phyloP scores from a whole-genome alignment of 2,329 filamentous ascomycete genomes.

The Ophiostoma ips region DNA sequence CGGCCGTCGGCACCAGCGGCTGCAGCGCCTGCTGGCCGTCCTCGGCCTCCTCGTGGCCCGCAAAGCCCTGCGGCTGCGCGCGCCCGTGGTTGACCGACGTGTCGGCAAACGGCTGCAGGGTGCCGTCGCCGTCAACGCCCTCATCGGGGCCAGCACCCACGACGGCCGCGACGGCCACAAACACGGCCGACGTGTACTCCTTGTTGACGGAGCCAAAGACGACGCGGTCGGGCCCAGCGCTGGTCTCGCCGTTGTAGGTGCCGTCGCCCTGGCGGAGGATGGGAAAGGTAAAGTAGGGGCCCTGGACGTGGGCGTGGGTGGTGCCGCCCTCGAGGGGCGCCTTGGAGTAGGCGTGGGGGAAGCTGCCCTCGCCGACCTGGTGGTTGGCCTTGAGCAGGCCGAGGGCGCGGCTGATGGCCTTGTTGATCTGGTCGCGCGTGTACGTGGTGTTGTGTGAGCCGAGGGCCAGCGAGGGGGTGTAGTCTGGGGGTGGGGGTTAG shows the following conservation, averaged over 20 bases:
- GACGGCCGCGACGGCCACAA: constrained; percentile 5
- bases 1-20: neutral
- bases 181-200: constrained; percentile 11
- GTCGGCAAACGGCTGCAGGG: constrained; percentile 2
- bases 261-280: constrained; percentile 2
- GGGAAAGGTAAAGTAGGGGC: constrained; percentile 12
- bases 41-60: neutral
- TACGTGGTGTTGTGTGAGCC: constrained; percentile 6
- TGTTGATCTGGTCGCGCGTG: constrained; percentile 7
- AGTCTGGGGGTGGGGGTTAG: constrained; percentile 4
- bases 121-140: too few relatives aligned
- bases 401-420: constrained; percentile 7
- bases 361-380: constrained; percentile 9
- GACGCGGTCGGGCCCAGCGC: constrained; percentile 9
- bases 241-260: constrained; percentile 6
- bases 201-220: constrained; percentile 12
- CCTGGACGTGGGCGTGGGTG: constrained; percentile 7
- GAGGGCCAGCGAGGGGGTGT: constrained; percentile 7
- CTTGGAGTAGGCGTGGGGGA: constrained; percentile 8
- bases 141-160: too few relatives aligned
- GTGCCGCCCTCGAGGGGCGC: constrained; percentile 1
- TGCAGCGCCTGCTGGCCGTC: neutral
- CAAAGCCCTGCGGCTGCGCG: neutral
- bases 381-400: constrained; percentile 6
- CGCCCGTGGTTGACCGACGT: constrained; percentile 6